Evolutionary conservation across 441 rosid genomes (phyloP), one percentile per base, ranked within the genome.

Genomic region (Oxalis stricta): DNA sequence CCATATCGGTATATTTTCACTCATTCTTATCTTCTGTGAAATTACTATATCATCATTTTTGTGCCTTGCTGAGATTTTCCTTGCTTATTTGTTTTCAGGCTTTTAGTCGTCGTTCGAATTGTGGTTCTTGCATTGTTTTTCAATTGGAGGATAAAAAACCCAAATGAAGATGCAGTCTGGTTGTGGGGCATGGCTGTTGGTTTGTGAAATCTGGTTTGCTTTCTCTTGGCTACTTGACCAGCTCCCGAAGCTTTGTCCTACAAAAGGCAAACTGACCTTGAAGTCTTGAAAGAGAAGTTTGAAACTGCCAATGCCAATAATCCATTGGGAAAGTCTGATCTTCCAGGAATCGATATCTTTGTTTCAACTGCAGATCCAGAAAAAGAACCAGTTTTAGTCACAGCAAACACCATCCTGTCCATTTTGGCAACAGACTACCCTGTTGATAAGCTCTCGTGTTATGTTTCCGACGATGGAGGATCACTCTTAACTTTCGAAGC

Each of bases 211-310:
- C 32, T 81, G 91, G 91, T 77, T 80, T 56, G 82, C 75, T 48
- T 81, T 77, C 67, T 77, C 83, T 50, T 81, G 91, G 91, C 58
- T 81, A 41, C 75, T 77, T 4, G 91, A 81, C 38, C 83, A 81
- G 55, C 65, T 77, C 28, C 91, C 91, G 8, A 77, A 75, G 71
- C 71, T 77, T 10, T 60, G 57, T 11, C 91, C 85, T 0, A 39
- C 72, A 30, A 66, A 64, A 55, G 82, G 81, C 38, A 46, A 29
- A 52, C 70, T 24, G 76, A 77, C 50, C 76, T 69, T 11, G 66
- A 58, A 48, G 78, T 70, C 26, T 50, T 81, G 26, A 68, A 63
- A 38, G 79, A 63, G 23, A 81, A 56, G 52, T 77, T 81, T 52
- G 91, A 77, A 56, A 55, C 60, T 22, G 50, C 68, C 16, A 53